Evolutionary conservation across 78 protist genomes (phyloP), one percentile per base, ranked within the genome.

Genomic region (Dictyostelium brefeldianum): DNA sequence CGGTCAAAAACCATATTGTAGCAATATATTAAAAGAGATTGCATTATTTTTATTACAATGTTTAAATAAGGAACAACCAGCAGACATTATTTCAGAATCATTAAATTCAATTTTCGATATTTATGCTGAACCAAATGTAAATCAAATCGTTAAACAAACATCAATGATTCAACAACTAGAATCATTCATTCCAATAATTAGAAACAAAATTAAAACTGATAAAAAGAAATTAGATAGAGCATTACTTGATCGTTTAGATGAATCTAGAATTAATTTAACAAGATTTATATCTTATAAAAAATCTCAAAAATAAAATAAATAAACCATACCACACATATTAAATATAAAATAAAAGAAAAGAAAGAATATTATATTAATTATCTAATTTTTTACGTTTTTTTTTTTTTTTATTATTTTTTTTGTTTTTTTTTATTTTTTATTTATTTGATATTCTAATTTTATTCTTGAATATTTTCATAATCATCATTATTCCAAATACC

Each of bases 231-330:
- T 87, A 25, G 93, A 87, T 77, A 64, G 93, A 48, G 36, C 70
- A 0, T 50, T 87, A 25, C 31, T 87, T 12, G 93, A 87, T 64
- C 93, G 93, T 87, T 62, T 87, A 27, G 93, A 87, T 77, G 93
- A 87, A 43, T 87, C 93, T n/a, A 74, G 93, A 78, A 87, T 87
- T 62, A 87, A 87, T 87, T 65, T 87, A 51, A 50, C 84, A 56
- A 87, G 93, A 77, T 87, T 87, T 50, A 87, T 87, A 9, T 9
- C 53, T 1, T 87, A 87, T 51, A 87, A 87, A 51, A 87, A 87
- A 50, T 56, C 70, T 36, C 93, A 87, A 77, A 87, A 87, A 56
- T 85, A 85, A 73, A 82, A 15, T 69, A 81, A 36, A n/a, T n/a
- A n/a, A n/a, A n/a, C n/a, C n/a, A n/a, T n/a, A n/a, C n/a, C n/a